Evolutionary conservation across 2,329 filamentous ascomycete genomes (phyloP).

Genomic region (Hypoxylon sp.): DNA sequence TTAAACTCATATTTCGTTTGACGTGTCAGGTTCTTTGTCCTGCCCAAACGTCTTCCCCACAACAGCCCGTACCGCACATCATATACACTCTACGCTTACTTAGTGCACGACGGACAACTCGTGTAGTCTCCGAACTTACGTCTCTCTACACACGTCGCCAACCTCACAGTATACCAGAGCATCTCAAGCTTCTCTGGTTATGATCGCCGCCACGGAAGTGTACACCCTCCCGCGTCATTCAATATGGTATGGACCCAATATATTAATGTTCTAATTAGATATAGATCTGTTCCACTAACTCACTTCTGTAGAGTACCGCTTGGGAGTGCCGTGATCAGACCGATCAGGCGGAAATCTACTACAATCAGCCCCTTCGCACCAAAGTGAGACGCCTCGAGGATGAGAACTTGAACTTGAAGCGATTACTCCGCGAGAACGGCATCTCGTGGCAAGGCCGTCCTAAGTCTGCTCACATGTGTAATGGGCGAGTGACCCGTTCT

Average conservation of each 20-base stretch:
- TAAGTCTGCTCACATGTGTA: constrained; percentile 52
- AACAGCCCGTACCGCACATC: neutral
- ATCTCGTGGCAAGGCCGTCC: constrained; percentile 63
- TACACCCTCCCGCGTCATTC: constrained; percentile 23
- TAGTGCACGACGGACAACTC: neutral
- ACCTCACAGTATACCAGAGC: neutral
- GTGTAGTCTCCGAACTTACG: neutral
- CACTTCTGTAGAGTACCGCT: constrained; percentile 46
- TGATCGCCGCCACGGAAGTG: constrained; percentile 13
- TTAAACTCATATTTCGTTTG: constrained; percentile 8
- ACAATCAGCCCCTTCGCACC: constrained; percentile 63
- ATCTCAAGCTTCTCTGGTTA: constrained; percentile 15
- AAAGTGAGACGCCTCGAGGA: constrained; percentile 61
- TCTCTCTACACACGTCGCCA: neutral
- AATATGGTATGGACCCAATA: constrained; percentile 32
- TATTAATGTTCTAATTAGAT: neutral
- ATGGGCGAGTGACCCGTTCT: constrained; percentile 50
- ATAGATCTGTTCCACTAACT: constrained; percentile 15
- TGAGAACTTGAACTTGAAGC: constrained; percentile 65
- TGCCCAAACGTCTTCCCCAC: neutral
- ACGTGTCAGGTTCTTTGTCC: constrained; percentile 18
- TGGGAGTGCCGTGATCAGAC: constrained; percentile 67
- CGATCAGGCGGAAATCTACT: constrained; percentile 63
- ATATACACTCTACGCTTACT: neutral
- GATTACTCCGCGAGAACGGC: constrained; percentile 64